Conservation (phyloP, 2,329 filamentous ascomycete genomes). For the Clonostachys rhizophaga region DNA sequence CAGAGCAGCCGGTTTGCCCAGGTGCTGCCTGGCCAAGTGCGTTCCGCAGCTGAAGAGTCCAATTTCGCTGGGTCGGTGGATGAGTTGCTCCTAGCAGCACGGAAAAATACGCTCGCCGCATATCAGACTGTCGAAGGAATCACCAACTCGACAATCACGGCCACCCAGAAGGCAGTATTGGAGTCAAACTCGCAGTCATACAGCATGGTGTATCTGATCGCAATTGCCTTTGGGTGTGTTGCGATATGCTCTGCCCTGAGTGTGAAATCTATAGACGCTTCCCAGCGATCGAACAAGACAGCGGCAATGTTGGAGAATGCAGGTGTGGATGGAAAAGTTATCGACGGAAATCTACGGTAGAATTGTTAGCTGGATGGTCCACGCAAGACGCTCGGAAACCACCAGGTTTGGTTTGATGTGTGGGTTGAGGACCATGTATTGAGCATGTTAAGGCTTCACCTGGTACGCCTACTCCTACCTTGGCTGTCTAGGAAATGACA, state of each 20-base stretch:
- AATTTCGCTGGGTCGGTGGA: slow-evolving; percentile 4
- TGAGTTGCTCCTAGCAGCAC: slow-evolving; percentile 18
- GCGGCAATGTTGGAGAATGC: slow-evolving; percentile 17
- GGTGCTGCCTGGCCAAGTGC: slow-evolving; percentile 11
- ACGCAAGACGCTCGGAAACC: too few relatives aligned
- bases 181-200: slow-evolving; percentile 19
- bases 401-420: too few relatives aligned
- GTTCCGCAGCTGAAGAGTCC: slow-evolving; percentile 9
- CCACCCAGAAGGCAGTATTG: slow-evolving; percentile 22
- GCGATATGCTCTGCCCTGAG: slow-evolving; percentile 19
- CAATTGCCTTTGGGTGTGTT: slow-evolving; percentile 22
- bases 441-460: too few relatives aligned
- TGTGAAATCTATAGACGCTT: slow-evolving; percentile 18
- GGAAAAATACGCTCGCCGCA: slow-evolving; percentile 20
- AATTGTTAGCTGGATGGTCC: too few relatives aligned
- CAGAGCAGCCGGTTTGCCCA: slow-evolving; percentile 17
- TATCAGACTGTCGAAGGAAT: slow-evolving; percentile 18
- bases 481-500: too few relatives aligned
- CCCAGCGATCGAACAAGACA: slow-evolving; percentile 17
- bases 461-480: too few relatives aligned
- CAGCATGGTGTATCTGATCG: slow-evolving; percentile 22
- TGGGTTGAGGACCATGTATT: too few relatives aligned
- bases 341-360: background rate
- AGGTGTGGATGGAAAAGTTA: slow-evolving; percentile 12
- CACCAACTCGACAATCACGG: slow-evolving; percentile 14